phyloP scores from a whole-genome alignment of 1,139 yeast species.

The Saccharomyces hybrid region DNA sequence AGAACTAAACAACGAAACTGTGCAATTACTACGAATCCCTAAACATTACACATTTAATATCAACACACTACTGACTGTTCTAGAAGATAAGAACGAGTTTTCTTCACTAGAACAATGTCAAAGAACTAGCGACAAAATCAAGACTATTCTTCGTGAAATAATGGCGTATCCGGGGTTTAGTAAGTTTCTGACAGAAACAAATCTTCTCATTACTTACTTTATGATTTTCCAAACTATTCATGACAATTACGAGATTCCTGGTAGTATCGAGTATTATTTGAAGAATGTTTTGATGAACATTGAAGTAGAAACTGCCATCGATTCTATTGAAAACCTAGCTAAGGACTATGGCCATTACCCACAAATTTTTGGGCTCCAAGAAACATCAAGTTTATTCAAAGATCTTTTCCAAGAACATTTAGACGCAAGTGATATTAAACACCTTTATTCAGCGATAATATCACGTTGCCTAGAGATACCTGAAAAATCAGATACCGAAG shows the following conservation, averaged over 20 bases:
- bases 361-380: constrained; percentile 2
- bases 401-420: constrained; percentile 1
- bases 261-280: constrained; percentile 13
- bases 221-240: constrained; percentile 16
- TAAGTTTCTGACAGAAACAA: constrained; percentile 18
- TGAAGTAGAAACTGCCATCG: constrained; percentile 18
- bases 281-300: constrained; percentile 20
- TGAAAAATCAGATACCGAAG: constrained; percentile 26
- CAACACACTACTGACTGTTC: background rate
- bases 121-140: background rate
- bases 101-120: background rate
- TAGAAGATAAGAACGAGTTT: background rate
- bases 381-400: constrained; percentile 9
- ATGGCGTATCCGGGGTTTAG: constrained; percentile 6
- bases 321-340: background rate
- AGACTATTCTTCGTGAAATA: background rate
- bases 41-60: background rate
- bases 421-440: constrained; percentile 20
- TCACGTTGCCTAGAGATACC: constrained; percentile 64
- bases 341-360: constrained; percentile 9
- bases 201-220: constrained; percentile 15
- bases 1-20: background rate
- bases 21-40: background rate
- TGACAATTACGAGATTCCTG: constrained; percentile 15
- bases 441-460: constrained; percentile 43